Evolutionary conservation across 441 rosid species (phyloP), one percentile per base, ranked within the genome.

Genomic region (Erodium moschatum): DNA sequence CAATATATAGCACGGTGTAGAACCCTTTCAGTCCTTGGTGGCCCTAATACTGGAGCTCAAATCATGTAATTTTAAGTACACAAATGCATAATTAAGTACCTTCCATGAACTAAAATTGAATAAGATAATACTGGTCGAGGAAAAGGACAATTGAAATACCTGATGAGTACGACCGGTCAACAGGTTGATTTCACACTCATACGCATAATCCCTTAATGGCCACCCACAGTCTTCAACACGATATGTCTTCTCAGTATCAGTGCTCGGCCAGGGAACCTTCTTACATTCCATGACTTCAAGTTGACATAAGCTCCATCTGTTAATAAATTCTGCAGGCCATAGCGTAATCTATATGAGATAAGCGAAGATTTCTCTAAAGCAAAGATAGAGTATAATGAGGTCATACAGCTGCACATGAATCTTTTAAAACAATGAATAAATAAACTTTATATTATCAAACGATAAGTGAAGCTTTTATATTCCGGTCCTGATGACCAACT

Each of bases 91-190:
- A 24, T 24, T 2, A 0, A 24, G 2, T 24, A 24, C 1, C 42
- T 35, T 4, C 16, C 12, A 69, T 3, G 10, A n/a, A 69, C 18
- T 10, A 65, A 48, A 48, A 7, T 33, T 42, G 20, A 72, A 70
- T 7, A 38, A n/a, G 38, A 64, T 24, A 68, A 29, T 27, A 35
- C 52, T 42, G 16, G 31, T 56, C 0, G 38, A 52, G 69, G 74
- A 38, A 29, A 67, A 52, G 61, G 60, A 24, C 42, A 67, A 58
- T 10, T 10, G 44, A 65, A 67, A 66, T n/a, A 89, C 96, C 95
- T 92, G 98, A 80, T 88, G 96, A 67, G 98, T 92, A 21, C 82
- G 85, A 21, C 98, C 98, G 70, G 98, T 89, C 78, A 92, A 46
- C 64, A 92, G 95, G 78, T 88, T 92, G 70, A 92, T 87, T 80